Percentiles rank a stretch among this genome's conserved stretches.
Evolutionary conservation across 169 alveolate genomes (phyloP).

Genomic region (Eimeria necatrix): DNA sequence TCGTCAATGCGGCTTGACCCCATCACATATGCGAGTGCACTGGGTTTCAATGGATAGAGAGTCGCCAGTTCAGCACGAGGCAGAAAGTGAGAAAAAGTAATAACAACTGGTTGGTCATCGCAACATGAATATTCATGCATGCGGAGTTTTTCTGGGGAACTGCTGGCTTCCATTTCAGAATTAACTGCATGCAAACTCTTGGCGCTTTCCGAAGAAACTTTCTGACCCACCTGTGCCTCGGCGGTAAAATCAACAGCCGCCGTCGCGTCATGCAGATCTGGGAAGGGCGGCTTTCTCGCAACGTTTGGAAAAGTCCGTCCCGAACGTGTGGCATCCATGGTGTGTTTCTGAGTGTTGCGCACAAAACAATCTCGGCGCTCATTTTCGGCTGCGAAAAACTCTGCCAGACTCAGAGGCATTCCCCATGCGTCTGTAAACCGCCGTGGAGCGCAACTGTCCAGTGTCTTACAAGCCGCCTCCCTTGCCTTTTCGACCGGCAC

Average conservation of each 20-base stretch:
- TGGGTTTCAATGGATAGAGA: conserved; percentile 49
- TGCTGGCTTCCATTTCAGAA: not conserved
- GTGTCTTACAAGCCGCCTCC: not conserved
- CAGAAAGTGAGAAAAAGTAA: conserved; percentile 71
- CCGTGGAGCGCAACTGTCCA: conserved; percentile 47
- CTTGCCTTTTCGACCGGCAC: conserved; percentile 30
- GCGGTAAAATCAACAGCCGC: not conserved
- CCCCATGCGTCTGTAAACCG: conserved; percentile 73
- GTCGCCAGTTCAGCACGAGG: conserved; percentile 76
- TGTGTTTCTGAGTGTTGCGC: not conserved
- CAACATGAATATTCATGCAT: not conserved
- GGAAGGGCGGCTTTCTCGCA: not conserved
- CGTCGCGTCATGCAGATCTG: not conserved
- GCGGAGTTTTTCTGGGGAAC: not conserved
- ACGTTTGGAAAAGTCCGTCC: not conserved
- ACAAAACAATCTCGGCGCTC: conserved; percentile 62
- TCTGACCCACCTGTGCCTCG: not conserved
- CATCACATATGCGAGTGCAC: conserved; percentile 67
- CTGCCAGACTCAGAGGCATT: conserved; percentile 74
- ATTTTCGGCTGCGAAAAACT: conserved; percentile 58
- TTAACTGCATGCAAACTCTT: not conserved
- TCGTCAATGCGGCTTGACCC: conserved; percentile 74
- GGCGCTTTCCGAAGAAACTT: not conserved
- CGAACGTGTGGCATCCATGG: not conserved
- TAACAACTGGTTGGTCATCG: conserved; percentile 18